Conservation (phyloP, 805 yeast species). For the Candida broadrunensis region DNA sequence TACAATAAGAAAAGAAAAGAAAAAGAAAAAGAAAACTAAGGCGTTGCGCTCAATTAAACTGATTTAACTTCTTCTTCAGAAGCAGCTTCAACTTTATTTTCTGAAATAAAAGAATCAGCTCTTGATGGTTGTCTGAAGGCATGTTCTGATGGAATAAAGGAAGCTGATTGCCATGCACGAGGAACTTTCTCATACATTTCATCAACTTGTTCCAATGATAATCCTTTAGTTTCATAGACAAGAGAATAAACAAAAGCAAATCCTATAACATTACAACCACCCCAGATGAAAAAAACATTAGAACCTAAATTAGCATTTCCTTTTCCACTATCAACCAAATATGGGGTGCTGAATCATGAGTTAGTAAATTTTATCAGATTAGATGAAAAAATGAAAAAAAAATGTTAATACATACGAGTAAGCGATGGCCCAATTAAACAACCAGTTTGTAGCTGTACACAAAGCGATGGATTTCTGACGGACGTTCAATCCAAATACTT, state of each 20-base stretch:
- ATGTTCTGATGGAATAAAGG: slow-evolving; percentile 31
- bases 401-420: too few species aligned
- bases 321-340: slow-evolving; percentile 37
- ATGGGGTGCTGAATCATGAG: too few species aligned
- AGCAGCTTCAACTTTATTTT: slow-evolving; percentile 8
- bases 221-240: slow-evolving; percentile 41
- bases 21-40: too few species aligned
- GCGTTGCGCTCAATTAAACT: slow-evolving; percentile 5
- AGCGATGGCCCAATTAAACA: slow-evolving; percentile 41
- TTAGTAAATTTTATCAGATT: too few species aligned
- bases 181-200: slow-evolving; percentile 33
- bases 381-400: too few species aligned
- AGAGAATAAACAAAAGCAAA: slow-evolving; percentile 27
- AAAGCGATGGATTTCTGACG: slow-evolving; percentile 39
- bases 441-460: slow-evolving; percentile 42
- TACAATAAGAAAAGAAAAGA: too few species aligned
- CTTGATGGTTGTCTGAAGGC: slow-evolving; percentile 28
- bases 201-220: slow-evolving; percentile 41
- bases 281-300: slow-evolving; percentile 43
- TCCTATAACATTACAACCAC: slow-evolving; percentile 36
- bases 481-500: slow-evolving; percentile 33
- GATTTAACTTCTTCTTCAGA: slow-evolving; percentile 8
- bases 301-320: slow-evolving; percentile 38
- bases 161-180: slow-evolving; percentile 30
- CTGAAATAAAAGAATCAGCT: slow-evolving; percentile 17